These are phyloP conservation scores for Salix udensis DNA, from an alignment of 345 rosid genomes.

Conservation along the genomic window DNA sequence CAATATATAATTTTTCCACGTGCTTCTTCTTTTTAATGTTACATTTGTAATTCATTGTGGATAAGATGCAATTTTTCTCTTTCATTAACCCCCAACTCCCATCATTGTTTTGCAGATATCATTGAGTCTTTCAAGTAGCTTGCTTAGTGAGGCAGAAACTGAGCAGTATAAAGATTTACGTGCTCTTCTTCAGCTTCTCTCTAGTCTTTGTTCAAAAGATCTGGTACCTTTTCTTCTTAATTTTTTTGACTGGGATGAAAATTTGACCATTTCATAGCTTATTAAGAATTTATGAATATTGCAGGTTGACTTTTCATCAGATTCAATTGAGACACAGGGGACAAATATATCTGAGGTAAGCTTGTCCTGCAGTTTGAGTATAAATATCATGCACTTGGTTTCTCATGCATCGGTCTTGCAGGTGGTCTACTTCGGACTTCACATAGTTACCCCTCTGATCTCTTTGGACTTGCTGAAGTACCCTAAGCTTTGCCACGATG, in stretches of 20 bases:
- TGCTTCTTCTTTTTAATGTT: neutral
- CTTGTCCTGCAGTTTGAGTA: slow-evolving; percentile 1
- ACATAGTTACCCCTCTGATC: slow-evolving; percentile 81
- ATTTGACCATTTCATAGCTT: neutral
- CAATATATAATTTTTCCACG: neutral
- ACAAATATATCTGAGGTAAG: slow-evolving; percentile 85
- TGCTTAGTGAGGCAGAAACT: slow-evolving; percentile 73
- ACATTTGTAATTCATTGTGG: neutral
- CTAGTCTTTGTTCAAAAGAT: slow-evolving; percentile 90
- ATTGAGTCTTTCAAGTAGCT: slow-evolving; percentile 65
- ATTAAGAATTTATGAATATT: slow-evolving; percentile 4
- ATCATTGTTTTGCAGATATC: slow-evolving; percentile 49
- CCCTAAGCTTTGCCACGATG: slow-evolving; percentile 97
- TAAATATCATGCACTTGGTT: slow-evolving; percentile 19
- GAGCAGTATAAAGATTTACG: slow-evolving; percentile 90
- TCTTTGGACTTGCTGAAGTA: slow-evolving; percentile 88
- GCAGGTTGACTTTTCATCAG: slow-evolving; percentile 91
- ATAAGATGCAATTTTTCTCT: neutral
- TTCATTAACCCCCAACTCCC: neutral
- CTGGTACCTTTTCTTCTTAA: slow-evolving; percentile 43
- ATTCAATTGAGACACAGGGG: slow-evolving; percentile 61
- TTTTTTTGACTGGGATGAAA: neutral
- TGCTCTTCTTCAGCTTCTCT: slow-evolving; percentile 95
- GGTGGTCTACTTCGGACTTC: slow-evolving; percentile 94
- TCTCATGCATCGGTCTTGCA: slow-evolving; percentile 43